phyloP scores from a whole-genome alignment of 768 basidiomycete species.

The Pleurotus platypus region DNA sequence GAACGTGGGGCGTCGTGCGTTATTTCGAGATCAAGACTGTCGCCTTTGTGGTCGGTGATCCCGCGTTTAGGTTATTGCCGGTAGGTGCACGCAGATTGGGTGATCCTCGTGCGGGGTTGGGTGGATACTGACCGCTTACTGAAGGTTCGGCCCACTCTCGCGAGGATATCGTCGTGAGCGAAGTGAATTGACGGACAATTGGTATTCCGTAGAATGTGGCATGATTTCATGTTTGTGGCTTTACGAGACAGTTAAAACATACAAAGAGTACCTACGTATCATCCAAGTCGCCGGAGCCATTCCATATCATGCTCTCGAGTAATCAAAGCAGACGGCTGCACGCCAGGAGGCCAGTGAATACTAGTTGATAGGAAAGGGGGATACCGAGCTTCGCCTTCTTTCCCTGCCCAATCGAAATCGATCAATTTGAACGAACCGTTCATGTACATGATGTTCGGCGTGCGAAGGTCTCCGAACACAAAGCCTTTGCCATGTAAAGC shows the following conservation, averaged over 20 bases:
- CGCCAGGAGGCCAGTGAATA: background rate
- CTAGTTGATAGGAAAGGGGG: background rate
- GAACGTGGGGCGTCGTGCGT: constrained; percentile 73
- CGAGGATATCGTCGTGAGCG: no score
- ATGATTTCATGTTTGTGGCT: no score
- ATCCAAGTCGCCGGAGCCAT: background rate
- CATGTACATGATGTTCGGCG: constrained; percentile 26
- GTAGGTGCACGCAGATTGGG: no score
- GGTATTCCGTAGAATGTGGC: no score
- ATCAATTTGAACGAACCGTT: constrained; percentile 23
- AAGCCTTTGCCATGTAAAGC: constrained; percentile 25
- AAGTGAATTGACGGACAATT: no score
- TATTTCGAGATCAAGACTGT: constrained; percentile 68
- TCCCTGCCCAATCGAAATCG: constrained; percentile 37
- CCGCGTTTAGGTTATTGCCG: no score
- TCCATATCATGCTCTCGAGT: background rate
- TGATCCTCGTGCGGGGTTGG: no score
- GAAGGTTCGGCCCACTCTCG: no score
- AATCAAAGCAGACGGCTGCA: background rate
- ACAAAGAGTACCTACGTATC: no score
- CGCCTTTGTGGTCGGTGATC: no score
- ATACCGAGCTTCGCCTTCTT: background rate
- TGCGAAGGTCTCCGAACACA: constrained; percentile 35
- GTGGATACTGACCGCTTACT: no score
- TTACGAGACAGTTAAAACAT: no score